Conservation (phyloP, 352 stramenopile species). For the Globisporangium rhizosaccharum region DNA sequence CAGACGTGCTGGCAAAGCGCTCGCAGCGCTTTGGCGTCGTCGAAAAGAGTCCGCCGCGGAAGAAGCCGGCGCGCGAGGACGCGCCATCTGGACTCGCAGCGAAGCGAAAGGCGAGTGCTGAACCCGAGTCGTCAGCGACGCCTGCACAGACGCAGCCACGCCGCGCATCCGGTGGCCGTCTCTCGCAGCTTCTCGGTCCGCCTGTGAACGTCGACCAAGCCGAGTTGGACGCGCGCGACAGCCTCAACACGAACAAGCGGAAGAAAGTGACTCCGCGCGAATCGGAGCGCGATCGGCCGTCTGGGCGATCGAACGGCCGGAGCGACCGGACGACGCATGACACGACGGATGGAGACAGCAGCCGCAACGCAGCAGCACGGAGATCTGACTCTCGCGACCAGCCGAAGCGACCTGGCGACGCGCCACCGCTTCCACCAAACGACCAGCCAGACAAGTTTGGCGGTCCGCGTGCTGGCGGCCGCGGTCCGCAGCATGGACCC, state of each 20-base stretch:
- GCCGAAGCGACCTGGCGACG: conserved; percentile 1
- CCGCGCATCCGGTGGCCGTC: conserved; percentile 17
- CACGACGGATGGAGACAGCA: conserved; percentile 16
- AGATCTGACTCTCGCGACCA: conserved; percentile 18
- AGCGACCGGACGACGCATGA: conserved; percentile 5
- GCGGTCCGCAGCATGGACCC: conserved; percentile 8
- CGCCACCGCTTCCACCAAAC: conserved; percentile 27
- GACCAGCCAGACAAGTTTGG: conserved; percentile 20
- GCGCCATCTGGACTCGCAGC: not conserved
- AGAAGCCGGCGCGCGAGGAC: conserved; percentile 17
- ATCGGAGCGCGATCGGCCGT: conserved; percentile 6
- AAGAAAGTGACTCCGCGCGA: conserved; percentile 31
- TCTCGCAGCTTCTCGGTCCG: conserved; percentile 54
- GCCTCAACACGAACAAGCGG: conserved; percentile 49
- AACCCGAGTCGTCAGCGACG: conserved; percentile 8
- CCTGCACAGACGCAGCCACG: conserved; percentile 3
- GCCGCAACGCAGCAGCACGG: conserved; percentile 16
- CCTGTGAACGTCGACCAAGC: conserved; percentile 78
- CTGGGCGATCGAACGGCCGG: conserved; percentile 1
- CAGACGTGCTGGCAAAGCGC: conserved; percentile 59
- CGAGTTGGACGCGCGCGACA: conserved; percentile 66
- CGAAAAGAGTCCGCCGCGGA: conserved; percentile 23
- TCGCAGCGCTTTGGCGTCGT: conserved; percentile 71
- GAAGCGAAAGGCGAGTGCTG: conserved; percentile 16
- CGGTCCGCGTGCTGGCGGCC: conserved; percentile 11